Percentiles rank a stretch among this genome's conserved stretches.
These are phyloP conservation scores for Hura crepitans DNA, from an alignment of 441 rosid genomes.

Conservation along the genomic window DNA sequence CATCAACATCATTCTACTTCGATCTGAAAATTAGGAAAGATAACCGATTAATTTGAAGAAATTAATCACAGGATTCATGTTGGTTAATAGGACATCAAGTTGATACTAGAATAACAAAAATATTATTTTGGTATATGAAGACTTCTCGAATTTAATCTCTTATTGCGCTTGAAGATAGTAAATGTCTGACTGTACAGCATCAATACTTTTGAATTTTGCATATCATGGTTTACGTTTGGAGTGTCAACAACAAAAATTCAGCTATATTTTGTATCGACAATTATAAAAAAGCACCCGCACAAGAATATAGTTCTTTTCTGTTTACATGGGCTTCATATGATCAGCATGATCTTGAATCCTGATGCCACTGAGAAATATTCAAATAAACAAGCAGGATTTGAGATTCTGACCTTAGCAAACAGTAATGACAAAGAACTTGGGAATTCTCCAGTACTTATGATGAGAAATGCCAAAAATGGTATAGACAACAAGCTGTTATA, in stretches of 20 bases:
- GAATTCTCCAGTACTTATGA: slow-evolving; percentile 77
- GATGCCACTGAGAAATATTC: not conserved
- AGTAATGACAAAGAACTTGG: slow-evolving; percentile 67
- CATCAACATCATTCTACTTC: not conserved
- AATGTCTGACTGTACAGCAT: not conserved
- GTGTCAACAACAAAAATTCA: too few species aligned
- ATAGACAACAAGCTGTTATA: slow-evolving; percentile 90
- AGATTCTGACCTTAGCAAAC: slow-evolving; percentile 71
- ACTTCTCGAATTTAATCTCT: not conserved
- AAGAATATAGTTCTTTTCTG: not conserved
- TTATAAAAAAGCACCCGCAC: too few species aligned
- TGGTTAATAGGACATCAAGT: not conserved
- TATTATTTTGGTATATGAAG: not conserved
- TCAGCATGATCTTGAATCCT: not conserved
- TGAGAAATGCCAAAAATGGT: slow-evolving; percentile 75
- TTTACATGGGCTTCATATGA: slow-evolving; percentile 10
- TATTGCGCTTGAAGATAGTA: not conserved
- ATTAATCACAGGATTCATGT: not conserved
- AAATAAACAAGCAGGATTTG: slow-evolving; percentile 5
- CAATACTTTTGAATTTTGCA: not conserved
- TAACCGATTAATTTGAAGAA: not conserved
- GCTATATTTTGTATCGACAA: too few species aligned
- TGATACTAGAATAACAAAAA: not conserved
- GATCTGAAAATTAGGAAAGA: not conserved
- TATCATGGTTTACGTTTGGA: not conserved